Evolutionary conservation across 345 rosid species (phyloP), one percentile per base, ranked within the genome.

Genomic region (Syzygium oleosum): DNA sequence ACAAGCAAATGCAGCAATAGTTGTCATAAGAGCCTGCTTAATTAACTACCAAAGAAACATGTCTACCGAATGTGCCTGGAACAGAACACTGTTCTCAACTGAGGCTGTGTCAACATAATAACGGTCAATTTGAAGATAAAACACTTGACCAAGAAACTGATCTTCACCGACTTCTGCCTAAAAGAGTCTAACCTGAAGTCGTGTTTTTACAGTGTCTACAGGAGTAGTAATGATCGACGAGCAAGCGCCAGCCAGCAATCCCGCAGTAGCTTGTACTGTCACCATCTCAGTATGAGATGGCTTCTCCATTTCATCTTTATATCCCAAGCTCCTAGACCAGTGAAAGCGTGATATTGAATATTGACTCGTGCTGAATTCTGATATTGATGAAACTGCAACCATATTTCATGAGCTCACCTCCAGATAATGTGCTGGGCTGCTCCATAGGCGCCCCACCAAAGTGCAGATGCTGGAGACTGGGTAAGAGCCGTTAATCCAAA

Each of bases 381-480:
- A 38, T 25, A 9, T 4, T 38, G 49, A 73, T 73, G 2, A 52
- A 58, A 38, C 73, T 77, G 38, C 73, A 52, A 49, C n/a, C 84
- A 29, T 10, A 41, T 61, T 29, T 19, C 88, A 23, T 38, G 59
- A 86, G 53, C 52, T 83, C 78, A 92, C 96, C 95, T 95, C 96
- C 96, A 94, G 59, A 95, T 90, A 19, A 93, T 51, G 87, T 89
- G 94, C 86, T 95, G 94, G 80, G 95, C 92, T 65, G 94, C 87
- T 86, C 94, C 95, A 83, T 94, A 95, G 56, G 88, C 89, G 25
- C 93, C 96, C 96, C 96, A 95, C 97, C 97, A 95, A 84, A 94
- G 92, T 38, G 96, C 97, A 87, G 92, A 91, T 73, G 94, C 94
- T 6, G 95, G 95, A 59, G 95, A 91, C 85, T 91, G 93, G 16